Conservation (phyloP, 371 early-diverging fungal species). For the Mortierella sp. region DNA sequence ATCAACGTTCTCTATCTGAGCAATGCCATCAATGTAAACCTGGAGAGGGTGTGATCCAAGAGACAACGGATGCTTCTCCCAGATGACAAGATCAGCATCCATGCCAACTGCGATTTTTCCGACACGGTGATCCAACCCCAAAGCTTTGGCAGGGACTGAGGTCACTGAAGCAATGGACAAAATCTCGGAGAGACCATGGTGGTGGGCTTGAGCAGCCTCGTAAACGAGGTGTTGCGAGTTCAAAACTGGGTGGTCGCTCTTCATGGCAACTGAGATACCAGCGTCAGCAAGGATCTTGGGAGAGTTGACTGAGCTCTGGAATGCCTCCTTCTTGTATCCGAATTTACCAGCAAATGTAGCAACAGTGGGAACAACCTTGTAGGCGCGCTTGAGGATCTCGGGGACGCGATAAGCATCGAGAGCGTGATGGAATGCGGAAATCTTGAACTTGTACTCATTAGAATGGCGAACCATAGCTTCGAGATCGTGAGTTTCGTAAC, state of each 20-base stretch:
- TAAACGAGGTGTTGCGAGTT: conserved; percentile 81
- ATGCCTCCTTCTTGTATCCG: conserved; percentile 85
- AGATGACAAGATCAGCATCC: conserved; percentile 88
- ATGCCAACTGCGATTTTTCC: conserved; percentile 77
- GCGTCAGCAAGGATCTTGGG: conserved; percentile 76
- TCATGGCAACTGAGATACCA: conserved; percentile 83
- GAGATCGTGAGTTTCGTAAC: conserved; percentile 78
- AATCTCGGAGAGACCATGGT: conserved; percentile 80
- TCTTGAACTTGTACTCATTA: conserved; percentile 81
- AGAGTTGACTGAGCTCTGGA: conserved; percentile 72
- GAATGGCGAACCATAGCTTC: conserved; percentile 82
- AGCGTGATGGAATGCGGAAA: conserved; percentile 87
- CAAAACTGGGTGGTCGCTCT: conserved; percentile 86
- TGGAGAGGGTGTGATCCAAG: conserved; percentile 83
- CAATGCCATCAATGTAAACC: conserved; percentile 85
- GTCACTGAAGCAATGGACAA: conserved; percentile 78
- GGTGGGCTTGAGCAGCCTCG: conserved; percentile 84
- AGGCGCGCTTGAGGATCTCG: conserved; percentile 71
- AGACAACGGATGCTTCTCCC: conserved; percentile 78
- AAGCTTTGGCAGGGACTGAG: conserved; percentile 77
- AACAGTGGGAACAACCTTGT: conserved; percentile 72
- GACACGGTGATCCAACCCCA: conserved; percentile 79
- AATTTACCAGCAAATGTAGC: conserved; percentile 81
- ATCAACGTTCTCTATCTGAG: conserved; percentile 55
- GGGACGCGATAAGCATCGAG: conserved; percentile 83